A percentile compares a stretch with the other conserved stretches of the same genome.
phyloP scores from a whole-genome alignment of 495 filamentous ascomycete genomes.

The Penicilliopsis zonata region DNA sequence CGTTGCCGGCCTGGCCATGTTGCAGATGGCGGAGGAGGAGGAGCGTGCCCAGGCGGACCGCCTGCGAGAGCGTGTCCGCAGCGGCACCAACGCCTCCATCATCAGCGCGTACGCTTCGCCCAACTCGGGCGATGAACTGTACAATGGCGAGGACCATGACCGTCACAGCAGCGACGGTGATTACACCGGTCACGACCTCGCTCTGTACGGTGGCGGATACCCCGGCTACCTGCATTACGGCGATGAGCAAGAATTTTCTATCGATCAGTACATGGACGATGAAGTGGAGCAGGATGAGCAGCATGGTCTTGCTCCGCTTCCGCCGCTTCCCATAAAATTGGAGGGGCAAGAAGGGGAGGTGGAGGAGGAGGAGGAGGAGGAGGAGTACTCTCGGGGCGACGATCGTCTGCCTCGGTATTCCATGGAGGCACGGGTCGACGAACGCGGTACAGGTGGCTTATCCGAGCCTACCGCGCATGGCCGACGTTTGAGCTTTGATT shows the following conservation, averaged over 20 bases:
- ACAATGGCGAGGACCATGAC: too few species aligned
- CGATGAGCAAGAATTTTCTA: slow-evolving; percentile 28
- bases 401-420: slow-evolving; percentile 33
- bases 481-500: slow-evolving; percentile 78
- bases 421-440: slow-evolving; percentile 54
- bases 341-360: slow-evolving; percentile 24
- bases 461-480: slow-evolving; percentile 53
- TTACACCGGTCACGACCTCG: slow-evolving; percentile 59
- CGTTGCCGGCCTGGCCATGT: slow-evolving; percentile 69
- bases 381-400: slow-evolving; percentile 28
- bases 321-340: slow-evolving; percentile 22
- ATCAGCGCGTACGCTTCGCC: slow-evolving; percentile 20
- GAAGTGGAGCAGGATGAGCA: slow-evolving; percentile 6
- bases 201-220: slow-evolving; percentile 62
- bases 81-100: slow-evolving; percentile 30
- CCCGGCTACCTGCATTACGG: slow-evolving; percentile 63
- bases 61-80: slow-evolving; percentile 40
- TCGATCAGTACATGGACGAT: slow-evolving; percentile 12
- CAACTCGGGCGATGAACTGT: slow-evolving; percentile 10
- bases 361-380: slow-evolving; percentile 14
- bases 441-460: slow-evolving; percentile 74
- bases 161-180: slow-evolving; percentile 48
- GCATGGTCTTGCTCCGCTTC: slow-evolving; percentile 5
- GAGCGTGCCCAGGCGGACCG: slow-evolving; percentile 42
- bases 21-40: slow-evolving; percentile 78